Conservation (phyloP, 495 filamentous ascomycete species). For the Talaromyces thailandensis region DNA sequence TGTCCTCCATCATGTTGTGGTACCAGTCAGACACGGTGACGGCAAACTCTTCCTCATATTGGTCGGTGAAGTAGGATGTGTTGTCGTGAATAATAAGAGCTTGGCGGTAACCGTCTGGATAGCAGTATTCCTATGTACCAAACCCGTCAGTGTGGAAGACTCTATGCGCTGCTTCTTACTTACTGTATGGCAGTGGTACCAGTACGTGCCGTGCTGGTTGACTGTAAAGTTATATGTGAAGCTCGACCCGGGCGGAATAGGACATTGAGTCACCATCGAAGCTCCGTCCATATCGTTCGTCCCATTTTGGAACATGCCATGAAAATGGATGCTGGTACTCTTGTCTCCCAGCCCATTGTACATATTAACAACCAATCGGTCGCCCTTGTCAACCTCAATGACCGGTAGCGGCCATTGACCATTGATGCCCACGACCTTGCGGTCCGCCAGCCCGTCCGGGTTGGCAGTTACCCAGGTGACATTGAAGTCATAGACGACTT, state of each 20-base stretch:
- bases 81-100: constrained; percentile 65
- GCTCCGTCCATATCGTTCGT: constrained; percentile 71
- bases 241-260: constrained; percentile 50
- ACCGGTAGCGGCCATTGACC: constrained; percentile 66
- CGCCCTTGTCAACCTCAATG: constrained; percentile 61
- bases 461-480: constrained; percentile 73
- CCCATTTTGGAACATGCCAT: constrained; percentile 66
- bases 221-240: constrained; percentile 76
- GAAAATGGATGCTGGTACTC: constrained; percentile 65
- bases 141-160: background rate
- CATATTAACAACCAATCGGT: constrained; percentile 61
- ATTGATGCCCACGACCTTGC: constrained; percentile 74
- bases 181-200: constrained; percentile 68
- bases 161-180: background rate
- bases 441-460: constrained; percentile 59
- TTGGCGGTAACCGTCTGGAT: constrained; percentile 67
- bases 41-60: constrained; percentile 59
- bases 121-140: constrained; percentile 39
- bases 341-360: constrained; percentile 66
- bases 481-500: constrained; percentile 69
- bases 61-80: constrained; percentile 44
- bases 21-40: constrained; percentile 62
- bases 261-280: constrained; percentile 58
- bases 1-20: constrained; percentile 35
- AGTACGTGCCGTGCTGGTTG: constrained; percentile 68